Evolutionary conservation across 208 protist genomes (phyloP).

Genomic region (Crithidia mellificae): DNA sequence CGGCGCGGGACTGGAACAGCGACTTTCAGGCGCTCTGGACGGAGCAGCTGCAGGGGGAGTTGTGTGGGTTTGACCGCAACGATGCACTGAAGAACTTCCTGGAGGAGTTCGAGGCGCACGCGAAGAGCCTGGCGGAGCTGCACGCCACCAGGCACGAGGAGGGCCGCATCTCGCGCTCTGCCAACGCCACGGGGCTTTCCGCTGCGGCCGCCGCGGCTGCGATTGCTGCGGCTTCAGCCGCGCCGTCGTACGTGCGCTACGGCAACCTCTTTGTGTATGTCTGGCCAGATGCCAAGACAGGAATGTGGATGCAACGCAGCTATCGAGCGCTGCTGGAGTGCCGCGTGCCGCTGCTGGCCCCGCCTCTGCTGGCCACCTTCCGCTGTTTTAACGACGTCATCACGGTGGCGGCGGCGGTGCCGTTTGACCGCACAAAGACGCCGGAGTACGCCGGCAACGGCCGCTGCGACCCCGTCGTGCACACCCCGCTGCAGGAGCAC

Average conservation of each 20-base stretch:
- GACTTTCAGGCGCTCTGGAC: constrained; percentile 56
- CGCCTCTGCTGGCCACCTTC: constrained; percentile 64
- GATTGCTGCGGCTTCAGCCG: not conserved
- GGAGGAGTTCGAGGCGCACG: constrained; percentile 43
- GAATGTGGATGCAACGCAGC: constrained; percentile 58
- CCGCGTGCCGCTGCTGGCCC: constrained; percentile 29
- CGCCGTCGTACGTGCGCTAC: constrained; percentile 32
- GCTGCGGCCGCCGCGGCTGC: not conserved
- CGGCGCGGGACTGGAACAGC: constrained; percentile 56
- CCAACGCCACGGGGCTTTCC: not conserved
- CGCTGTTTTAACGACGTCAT: constrained; percentile 53
- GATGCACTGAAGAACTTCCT: constrained; percentile 34
- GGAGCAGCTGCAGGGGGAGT: constrained; percentile 19
- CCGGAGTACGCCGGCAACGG: constrained; percentile 45
- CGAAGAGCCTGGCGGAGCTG: constrained; percentile 38
- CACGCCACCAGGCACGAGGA: constrained; percentile 3
- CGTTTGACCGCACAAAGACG: constrained; percentile 34
- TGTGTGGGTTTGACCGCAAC: constrained; percentile 13
- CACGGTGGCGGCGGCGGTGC: constrained; percentile 49
- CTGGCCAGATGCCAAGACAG: constrained; percentile 52
- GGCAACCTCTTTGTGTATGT: constrained; percentile 59
- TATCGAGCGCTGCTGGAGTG: constrained; percentile 42
- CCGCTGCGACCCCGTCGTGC: constrained; percentile 23
- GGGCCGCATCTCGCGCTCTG: not conserved
- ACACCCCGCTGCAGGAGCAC: constrained; percentile 55